Evolutionary conservation across 1,284 basidiomycete species (phyloP).

Genomic region (Boletellus deceptivus): DNA sequence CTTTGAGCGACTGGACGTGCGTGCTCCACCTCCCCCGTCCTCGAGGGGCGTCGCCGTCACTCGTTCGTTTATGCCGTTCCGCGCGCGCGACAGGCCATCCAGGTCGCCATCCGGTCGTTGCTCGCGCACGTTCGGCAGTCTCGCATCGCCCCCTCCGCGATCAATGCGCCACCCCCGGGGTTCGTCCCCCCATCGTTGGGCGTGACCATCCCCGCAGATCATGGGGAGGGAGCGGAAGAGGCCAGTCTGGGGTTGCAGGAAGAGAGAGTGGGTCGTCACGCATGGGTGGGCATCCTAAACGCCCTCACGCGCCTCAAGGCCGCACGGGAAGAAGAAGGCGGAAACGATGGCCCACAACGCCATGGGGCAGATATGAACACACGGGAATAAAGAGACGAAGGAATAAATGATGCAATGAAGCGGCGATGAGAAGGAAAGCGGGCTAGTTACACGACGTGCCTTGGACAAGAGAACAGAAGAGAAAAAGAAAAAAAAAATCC

Average conservation of each 20-base stretch:
- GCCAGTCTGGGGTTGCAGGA: constrained; percentile 68
- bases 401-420: neutral
- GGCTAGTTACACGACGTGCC: neutral
- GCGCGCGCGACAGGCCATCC: constrained; percentile 55
- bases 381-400: constrained; percentile 14
- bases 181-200: constrained; percentile 75
- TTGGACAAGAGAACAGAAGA: no score
- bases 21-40: constrained; percentile 24
- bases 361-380: constrained; percentile 18
- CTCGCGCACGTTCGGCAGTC: constrained; percentile 77
- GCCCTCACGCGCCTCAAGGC: constrained; percentile 62
- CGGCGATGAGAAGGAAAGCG: neutral
- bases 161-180: constrained; percentile 67
- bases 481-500: neutral
- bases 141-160: constrained; percentile 78
- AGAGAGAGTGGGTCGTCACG: constrained; percentile 68
- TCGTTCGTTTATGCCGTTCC: neutral
- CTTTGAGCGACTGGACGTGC: constrained; percentile 75
- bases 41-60: neutral
- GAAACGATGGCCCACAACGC: constrained; percentile 6
- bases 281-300: constrained; percentile 70
- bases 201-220: constrained; percentile 60
- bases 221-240: constrained; percentile 30
- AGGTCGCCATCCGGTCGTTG: constrained; percentile 70
- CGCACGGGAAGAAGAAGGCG: constrained; percentile 35